A percentile compares a stretch with the other conserved stretches of the same genome.
Evolutionary conservation across 495 filamentous ascomycete species (phyloP).

Genomic region (Arthonia radiata): DNA sequence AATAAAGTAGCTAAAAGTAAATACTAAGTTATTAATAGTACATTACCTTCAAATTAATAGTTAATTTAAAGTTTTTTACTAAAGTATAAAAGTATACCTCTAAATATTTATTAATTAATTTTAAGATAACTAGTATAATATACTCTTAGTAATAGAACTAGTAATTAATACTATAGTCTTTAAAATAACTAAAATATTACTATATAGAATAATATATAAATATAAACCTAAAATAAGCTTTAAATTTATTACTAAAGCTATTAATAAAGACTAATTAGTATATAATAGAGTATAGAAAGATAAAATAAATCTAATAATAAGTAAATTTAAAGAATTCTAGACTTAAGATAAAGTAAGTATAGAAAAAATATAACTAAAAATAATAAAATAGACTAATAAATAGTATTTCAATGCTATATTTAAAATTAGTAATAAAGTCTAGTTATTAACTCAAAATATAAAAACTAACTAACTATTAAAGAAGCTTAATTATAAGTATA

Average conservation of each 20-base stretch:
- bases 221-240: too few species aligned
- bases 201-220: background rate
- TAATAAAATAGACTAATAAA: background rate
- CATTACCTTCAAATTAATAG: background rate
- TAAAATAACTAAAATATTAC: background rate
- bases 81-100: background rate
- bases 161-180: background rate
- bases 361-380: background rate
- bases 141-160: background rate
- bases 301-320: background rate
- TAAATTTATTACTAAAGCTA: too few species aligned
- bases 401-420: background rate
- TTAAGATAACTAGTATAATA: background rate
- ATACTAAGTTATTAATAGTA: background rate
- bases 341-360: too few species aligned
- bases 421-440: background rate
- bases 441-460: background rate
- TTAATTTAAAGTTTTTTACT: too few species aligned
- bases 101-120: background rate
- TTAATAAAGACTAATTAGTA: background rate
- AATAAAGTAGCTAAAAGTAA: background rate
- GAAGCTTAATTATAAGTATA: background rate
- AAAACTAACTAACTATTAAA: background rate
- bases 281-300: background rate
- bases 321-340: too few species aligned